phyloP scores from a whole-genome alignment of 2,329 filamentous ascomycete genomes.

The Colletotrichum zoysiae region DNA sequence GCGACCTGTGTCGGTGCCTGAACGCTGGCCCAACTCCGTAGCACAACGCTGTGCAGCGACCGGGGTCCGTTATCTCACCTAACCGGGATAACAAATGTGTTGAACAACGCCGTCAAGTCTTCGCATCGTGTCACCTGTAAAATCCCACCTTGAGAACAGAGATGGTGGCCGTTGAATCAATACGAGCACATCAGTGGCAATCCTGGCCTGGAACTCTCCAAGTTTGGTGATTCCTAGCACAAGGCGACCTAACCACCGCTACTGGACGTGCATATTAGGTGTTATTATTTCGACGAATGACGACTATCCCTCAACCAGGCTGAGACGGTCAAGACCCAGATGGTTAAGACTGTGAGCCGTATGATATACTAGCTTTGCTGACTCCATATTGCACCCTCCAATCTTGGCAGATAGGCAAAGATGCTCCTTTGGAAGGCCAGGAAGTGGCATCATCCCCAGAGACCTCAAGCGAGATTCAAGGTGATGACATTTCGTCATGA shows the following conservation, averaged over 20 bases:
- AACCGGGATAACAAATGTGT: background rate
- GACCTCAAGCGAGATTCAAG: slow-evolving; percentile 8
- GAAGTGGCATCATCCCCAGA: slow-evolving; percentile 10
- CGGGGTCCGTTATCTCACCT: background rate
- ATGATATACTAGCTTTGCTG: background rate
- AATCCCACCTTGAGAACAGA: background rate
- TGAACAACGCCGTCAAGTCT: background rate
- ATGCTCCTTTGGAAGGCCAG: slow-evolving; percentile 13
- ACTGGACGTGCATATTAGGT: background rate
- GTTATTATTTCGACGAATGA: background rate
- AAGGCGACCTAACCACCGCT: background rate
- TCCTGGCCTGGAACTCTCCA: background rate
- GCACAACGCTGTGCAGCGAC: slow-evolving; percentile 16
- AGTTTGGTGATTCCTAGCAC: background rate
- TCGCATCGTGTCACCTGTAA: background rate
- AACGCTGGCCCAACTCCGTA: background rate
- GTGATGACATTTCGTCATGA: slow-evolving; percentile 12
- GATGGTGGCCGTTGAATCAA: background rate
- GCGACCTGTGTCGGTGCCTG: slow-evolving; percentile 17
- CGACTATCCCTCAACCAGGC: background rate
- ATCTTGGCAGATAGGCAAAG: slow-evolving; percentile 13
- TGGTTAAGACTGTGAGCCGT: background rate
- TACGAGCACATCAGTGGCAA: background rate
- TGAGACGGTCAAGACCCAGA: background rate
- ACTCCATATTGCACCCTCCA: background rate